Conservation (phyloP, 2,329 filamentous ascomycete genomes). For the Exophiala viscosa region DNA sequence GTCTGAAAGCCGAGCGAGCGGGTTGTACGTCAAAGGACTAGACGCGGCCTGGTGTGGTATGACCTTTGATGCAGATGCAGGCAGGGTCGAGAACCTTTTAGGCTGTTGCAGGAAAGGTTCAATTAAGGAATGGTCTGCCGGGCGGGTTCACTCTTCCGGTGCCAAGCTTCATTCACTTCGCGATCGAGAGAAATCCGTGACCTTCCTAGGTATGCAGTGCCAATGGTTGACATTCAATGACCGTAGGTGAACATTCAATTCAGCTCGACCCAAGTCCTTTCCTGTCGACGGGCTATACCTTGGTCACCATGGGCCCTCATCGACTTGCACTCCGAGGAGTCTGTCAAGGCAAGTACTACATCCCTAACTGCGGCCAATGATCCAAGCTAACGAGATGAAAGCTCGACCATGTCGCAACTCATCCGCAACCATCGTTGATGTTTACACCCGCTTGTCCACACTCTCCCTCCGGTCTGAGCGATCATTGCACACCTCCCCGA, state of each 20-base stretch:
- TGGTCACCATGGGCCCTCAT: not conserved
- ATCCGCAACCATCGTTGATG: constrained; percentile 1
- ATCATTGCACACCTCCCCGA: constrained; percentile 4
- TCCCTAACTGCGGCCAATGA: not conserved
- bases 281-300: not conserved
- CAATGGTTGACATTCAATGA: not conserved
- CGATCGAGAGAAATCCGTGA: no score
- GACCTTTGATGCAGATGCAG: not conserved
- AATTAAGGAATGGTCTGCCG: not conserved
- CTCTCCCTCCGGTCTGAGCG: constrained; percentile 5
- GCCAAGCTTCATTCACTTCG: not conserved
- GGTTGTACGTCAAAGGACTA: not conserved
- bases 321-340: not conserved
- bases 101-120: not conserved
- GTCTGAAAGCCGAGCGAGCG: not conserved
- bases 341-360: not conserved
- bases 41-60: constrained; percentile 1
- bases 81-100: not conserved
- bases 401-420: not conserved
- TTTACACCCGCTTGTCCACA: constrained; percentile 9
- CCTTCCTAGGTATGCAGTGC: no score
- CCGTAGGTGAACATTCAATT: no score
- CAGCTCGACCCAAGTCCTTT: not conserved
- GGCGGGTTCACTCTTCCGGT: not conserved
- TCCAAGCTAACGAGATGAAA: not conserved